Base-by-base conservation (phyloP, 441 rosid genomes). In the Aquilaria agallochum region DNA sequence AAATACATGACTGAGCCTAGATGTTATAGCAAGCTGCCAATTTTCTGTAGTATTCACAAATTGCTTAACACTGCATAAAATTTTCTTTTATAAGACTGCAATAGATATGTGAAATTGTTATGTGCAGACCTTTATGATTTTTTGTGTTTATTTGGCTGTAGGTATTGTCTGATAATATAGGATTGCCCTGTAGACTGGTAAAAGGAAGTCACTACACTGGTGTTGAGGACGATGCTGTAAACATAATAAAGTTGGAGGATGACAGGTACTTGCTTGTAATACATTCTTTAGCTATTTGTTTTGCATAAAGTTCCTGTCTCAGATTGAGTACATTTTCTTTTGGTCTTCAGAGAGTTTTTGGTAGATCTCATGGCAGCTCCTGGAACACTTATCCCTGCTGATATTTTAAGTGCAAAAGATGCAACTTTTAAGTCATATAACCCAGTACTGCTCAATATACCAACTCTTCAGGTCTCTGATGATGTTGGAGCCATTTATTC, bases 331-430 rank as follows among this genome's bases (percentile, higher is more conserved):
- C 33, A 5, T 53, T 70, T 13, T 59, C 31, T 69, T 64, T 72
- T 52, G 77, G 56, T 40, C 54, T 80, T 63, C 89, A 95, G 99
- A 81, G 99, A 95, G 79, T 88, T 82, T 90, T 83, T 95, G 85
- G 96, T 95, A 67, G 99, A 95, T 85, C 96, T 95, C 72, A 95
- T 95, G 99, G 96, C 97, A 69, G 99, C 89, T 73, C 96, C 99
- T 49, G 99, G 99, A 74, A 90, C 97, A 32, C 92, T 95, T 68
- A 85, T 95, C 74, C 99, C 99, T 49, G 95, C 96, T 78, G 99
- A 95, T 73, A 64, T 84, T 77, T 76, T 81, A 7, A 83, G 83
- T 75, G 71, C 76, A 66, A 87, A 72, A 74, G 93, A 89, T 42
- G 70, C 73, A 54, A 52, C 80, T 57, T 77, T 73, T 68, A 80